Conservation (phyloP, 345 rosid genomes). For the Acer negundo region DNA sequence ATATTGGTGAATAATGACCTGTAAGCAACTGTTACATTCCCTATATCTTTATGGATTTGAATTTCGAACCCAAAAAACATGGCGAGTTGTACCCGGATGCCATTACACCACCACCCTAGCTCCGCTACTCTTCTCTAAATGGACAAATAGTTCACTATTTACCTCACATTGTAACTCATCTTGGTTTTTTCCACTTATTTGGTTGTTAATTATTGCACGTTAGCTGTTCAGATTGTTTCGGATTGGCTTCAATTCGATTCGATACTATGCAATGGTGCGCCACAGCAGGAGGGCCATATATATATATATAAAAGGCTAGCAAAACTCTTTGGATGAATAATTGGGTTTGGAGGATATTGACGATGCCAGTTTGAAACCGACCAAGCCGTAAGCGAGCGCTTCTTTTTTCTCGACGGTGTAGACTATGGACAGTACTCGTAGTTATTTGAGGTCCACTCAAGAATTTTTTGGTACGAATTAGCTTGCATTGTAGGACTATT, state of each 20-base stretch:
- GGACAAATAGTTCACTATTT: not conserved
- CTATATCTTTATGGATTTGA: no score
- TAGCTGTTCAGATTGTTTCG: not conserved
- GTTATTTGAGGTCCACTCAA: conserved; percentile 11
- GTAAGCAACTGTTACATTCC: not conserved
- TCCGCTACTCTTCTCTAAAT: not conserved
- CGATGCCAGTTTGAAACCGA: conserved; percentile 9
- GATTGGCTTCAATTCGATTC: not conserved
- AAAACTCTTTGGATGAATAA: not conserved
- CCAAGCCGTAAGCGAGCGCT: not conserved
- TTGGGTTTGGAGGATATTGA: not conserved
- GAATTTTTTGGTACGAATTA: not conserved
- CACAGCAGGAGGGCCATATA: not conserved
- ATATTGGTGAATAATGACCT: conserved; percentile 2
- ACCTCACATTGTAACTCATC: not conserved
- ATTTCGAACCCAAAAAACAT: conserved; percentile 6
- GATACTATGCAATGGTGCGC: not conserved
- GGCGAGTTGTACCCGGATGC: conserved; percentile 16
- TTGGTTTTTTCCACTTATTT: not conserved
- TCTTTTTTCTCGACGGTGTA: not conserved
- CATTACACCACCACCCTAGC: not conserved
- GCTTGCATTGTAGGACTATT: no score
- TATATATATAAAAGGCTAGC: no score
- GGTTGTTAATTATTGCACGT: not conserved
- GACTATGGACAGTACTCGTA: conserved; percentile 8